Conservation (phyloP, 2,329 filamentous ascomycete species). For the Westerdykella aurantiaca region DNA sequence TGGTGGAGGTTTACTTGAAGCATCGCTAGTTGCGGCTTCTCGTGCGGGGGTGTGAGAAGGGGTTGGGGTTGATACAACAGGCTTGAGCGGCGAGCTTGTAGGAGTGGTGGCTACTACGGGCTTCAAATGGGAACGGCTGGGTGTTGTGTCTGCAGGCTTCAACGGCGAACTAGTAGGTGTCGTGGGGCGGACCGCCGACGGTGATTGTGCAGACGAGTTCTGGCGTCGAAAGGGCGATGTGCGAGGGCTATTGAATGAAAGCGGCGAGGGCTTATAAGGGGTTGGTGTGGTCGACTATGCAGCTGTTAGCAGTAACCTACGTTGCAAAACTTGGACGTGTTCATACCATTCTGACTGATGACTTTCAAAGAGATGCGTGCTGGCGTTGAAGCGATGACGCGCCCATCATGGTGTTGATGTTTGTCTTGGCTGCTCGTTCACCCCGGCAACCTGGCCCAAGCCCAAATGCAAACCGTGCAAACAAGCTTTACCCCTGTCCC, state of each 20-base stretch:
- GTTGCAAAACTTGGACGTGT: neutral
- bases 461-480: conserved; percentile 7
- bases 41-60: conserved; percentile 25
- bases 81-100: conserved; percentile 5
- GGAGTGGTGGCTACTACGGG: neutral
- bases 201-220: conserved; percentile 37
- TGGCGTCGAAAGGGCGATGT: conserved; percentile 43
- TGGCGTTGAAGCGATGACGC: neutral
- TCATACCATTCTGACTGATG: neutral
- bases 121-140: conserved; percentile 4
- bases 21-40: conserved; percentile 31
- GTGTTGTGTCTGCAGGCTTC: conserved; percentile 28
- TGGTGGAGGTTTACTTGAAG: conserved; percentile 29
- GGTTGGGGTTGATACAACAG: conserved; percentile 11
- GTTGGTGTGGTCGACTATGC: conserved; percentile 30
- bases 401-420: conserved; percentile 16
- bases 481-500: conserved; percentile 1
- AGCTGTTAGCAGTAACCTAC: neutral
- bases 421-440: conserved; percentile 5
- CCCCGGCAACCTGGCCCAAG: conserved; percentile 12
- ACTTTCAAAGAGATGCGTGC: neutral
- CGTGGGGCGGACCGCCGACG: conserved; percentile 36
- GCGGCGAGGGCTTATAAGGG: conserved; percentile 38
- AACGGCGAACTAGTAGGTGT: conserved; percentile 39
- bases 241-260: conserved; percentile 42